phyloP scores from a whole-genome alignment of 345 rosid species.

The Heritiera fomes region DNA sequence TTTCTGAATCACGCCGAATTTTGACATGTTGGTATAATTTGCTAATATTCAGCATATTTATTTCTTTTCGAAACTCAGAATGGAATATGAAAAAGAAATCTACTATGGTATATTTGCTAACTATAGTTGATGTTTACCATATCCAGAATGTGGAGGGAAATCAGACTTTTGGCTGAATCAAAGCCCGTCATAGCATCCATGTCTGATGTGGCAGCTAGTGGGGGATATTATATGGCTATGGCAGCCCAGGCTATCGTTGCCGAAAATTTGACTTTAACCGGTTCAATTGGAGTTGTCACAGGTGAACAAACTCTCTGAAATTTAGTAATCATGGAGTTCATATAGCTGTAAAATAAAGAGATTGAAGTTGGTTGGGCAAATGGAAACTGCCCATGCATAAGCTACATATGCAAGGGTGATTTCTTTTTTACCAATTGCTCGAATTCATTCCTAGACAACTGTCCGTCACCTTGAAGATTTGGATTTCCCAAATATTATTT shows the following conservation, averaged over 20 bases:
- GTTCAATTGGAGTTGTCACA: conserved; percentile 93
- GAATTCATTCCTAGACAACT: not conserved
- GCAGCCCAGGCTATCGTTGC: conserved; percentile 75
- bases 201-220: conserved; percentile 96
- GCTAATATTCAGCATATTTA: not conserved
- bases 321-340: conserved; percentile 4
- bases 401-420: not conserved
- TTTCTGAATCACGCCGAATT: not conserved
- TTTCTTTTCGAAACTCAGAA: conserved; percentile 10
- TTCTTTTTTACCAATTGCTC: not conserved
- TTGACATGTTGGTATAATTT: not conserved
- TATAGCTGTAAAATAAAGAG: not conserved
- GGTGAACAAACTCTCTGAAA: conserved; percentile 43
- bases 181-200: conserved; percentile 91
- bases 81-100: conserved; percentile 2
- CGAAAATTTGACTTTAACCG: conserved; percentile 80
- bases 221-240: conserved; percentile 99
- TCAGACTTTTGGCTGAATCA: conserved; percentile 72
- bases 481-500: not conserved
- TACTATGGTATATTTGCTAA: not conserved
- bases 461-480: not conserved
- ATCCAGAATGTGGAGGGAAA: conserved; percentile 94
- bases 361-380: conserved; percentile 2
- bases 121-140: conserved; percentile 23
- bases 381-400: not conserved